Percentiles rank a stretch among this genome's conserved stretches.
Conservation (phyloP, 495 filamentous ascomycete genomes). For the Hypoxylon crocopeplum region DNA sequence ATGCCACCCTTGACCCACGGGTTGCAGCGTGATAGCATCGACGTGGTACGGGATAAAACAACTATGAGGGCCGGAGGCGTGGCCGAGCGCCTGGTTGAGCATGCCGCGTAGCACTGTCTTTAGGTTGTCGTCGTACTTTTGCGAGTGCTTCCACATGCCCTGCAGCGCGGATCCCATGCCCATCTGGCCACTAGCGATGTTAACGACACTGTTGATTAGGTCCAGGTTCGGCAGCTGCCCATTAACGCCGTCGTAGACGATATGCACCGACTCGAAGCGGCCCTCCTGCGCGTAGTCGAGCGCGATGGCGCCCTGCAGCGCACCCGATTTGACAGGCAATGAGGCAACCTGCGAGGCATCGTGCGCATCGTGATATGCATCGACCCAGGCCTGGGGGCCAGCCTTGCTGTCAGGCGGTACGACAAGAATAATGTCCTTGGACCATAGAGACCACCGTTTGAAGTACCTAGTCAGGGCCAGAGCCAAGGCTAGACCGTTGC, state of each 20-base stretch:
- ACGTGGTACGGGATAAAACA: slow-evolving; percentile 98
- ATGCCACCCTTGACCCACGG: slow-evolving; percentile 90
- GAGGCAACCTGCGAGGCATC: slow-evolving; percentile 68
- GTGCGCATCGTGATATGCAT: slow-evolving; percentile 94
- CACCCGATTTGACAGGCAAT: slow-evolving; percentile 90
- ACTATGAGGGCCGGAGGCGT: slow-evolving; percentile 90
- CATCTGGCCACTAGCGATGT: slow-evolving; percentile 90
- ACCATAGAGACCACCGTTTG: slow-evolving; percentile 97
- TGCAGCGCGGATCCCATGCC: slow-evolving; percentile 83
- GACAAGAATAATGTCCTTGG: slow-evolving; percentile 95
- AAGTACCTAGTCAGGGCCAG: slow-evolving; percentile 92
- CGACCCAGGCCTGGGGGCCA: slow-evolving; percentile 95
- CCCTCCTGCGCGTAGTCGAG: slow-evolving; percentile 90
- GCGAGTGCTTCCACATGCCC: slow-evolving; percentile 83
- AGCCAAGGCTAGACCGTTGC: slow-evolving; percentile 83
- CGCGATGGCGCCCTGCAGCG: slow-evolving; percentile 89
- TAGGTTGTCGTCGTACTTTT: slow-evolving; percentile 82
- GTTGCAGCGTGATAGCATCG: slow-evolving; percentile 91
- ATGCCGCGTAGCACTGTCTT: slow-evolving; percentile 92
- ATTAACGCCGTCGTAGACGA: slow-evolving; percentile 96
- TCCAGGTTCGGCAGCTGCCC: slow-evolving; percentile 95
- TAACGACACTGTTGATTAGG: slow-evolving; percentile 90
- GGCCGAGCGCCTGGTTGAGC: slow-evolving; percentile 87
- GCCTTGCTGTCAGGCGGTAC: slow-evolving; percentile 86
- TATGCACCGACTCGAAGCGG: slow-evolving; percentile 83